Conservation (phyloP, 2,329 filamentous ascomycete genomes). For the Sclerotinia minor region DNA sequence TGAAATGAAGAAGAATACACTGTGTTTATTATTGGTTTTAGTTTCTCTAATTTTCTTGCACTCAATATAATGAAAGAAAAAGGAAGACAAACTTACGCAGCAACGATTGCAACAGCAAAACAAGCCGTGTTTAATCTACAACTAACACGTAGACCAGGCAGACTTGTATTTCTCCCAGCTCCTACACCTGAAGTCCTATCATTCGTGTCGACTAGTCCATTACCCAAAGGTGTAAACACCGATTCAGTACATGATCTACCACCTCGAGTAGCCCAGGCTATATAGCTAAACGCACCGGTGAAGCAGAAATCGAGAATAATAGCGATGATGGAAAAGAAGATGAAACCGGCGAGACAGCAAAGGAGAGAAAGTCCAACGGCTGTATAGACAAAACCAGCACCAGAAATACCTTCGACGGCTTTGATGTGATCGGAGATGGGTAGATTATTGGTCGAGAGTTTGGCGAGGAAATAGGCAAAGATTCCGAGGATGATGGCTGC, state of each 20-base stretch:
- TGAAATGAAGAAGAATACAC: slow-evolving; percentile 73
- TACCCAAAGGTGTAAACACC: slow-evolving; percentile 69
- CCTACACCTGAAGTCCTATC: slow-evolving; percentile 49
- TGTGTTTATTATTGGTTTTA: slow-evolving; percentile 39
- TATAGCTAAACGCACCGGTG: slow-evolving; percentile 74
- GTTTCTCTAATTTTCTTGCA: slow-evolving; percentile 20
- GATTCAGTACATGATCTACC: slow-evolving; percentile 68
- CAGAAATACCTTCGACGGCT: slow-evolving; percentile 77
- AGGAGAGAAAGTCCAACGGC: slow-evolving; percentile 71
- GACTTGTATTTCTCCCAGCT: slow-evolving; percentile 45
- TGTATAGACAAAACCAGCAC: slow-evolving; percentile 72
- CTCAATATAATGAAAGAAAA: not conserved
- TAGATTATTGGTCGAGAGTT: slow-evolving; percentile 64
- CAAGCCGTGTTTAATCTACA: slow-evolving; percentile 76
- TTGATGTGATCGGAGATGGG: slow-evolving; percentile 64
- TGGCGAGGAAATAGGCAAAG: slow-evolving; percentile 81
- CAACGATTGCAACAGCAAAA: slow-evolving; percentile 77
- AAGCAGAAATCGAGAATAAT: slow-evolving; percentile 78
- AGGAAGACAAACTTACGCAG: slow-evolving; percentile 56
- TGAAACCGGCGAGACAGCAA: slow-evolving; percentile 75
- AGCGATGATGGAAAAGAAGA: slow-evolving; percentile 70
- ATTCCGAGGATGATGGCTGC: slow-evolving; percentile 73
- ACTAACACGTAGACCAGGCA: slow-evolving; percentile 54
- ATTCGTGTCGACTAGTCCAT: slow-evolving; percentile 53
- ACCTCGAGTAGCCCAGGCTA: slow-evolving; percentile 71